Percentiles rank a stretch among this genome's conserved stretches.
phyloP scores from a whole-genome alignment of 768 basidiomycete genomes.

The Porphyrellus cyaneotinctus region DNA sequence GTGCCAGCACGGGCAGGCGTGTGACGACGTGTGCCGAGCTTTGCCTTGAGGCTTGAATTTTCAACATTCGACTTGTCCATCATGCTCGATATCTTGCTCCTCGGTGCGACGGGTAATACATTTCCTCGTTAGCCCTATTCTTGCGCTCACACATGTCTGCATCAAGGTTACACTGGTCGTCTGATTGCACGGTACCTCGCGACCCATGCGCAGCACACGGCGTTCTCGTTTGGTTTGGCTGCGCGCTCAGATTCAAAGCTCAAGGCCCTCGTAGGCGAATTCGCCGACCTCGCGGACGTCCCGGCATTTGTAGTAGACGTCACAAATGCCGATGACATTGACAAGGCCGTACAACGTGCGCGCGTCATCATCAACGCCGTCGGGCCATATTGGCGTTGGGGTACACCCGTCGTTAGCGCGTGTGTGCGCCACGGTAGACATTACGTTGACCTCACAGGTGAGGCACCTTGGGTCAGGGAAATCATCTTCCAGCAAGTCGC shows the following conservation, averaged over 20 bases:
- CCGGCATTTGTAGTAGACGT: slow-evolving; percentile 56
- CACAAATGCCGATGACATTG: slow-evolving; percentile 47
- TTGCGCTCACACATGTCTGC: slow-evolving; percentile 9
- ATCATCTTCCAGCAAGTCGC: slow-evolving; percentile 54
- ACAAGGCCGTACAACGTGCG: slow-evolving; percentile 50
- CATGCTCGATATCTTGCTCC: slow-evolving; percentile 58
- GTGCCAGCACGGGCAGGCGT: too few relatives aligned
- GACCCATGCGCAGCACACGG: slow-evolving; percentile 51
- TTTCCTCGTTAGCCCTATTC: neutral
- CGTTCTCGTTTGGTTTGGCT: slow-evolving; percentile 65
- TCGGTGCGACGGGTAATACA: slow-evolving; percentile 59
- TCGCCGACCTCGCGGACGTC: slow-evolving; percentile 40
- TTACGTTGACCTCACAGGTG: slow-evolving; percentile 84
- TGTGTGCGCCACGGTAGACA: slow-evolving; percentile 73
- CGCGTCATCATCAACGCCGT: slow-evolving; percentile 74
- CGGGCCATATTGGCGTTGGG: slow-evolving; percentile 71
- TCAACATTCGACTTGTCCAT: slow-evolving; percentile 7
- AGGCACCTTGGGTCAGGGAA: slow-evolving; percentile 59
- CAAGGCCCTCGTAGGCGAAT: slow-evolving; percentile 44
- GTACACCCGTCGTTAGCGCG: slow-evolving; percentile 73
- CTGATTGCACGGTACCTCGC: slow-evolving; percentile 66
- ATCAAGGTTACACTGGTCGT: slow-evolving; percentile 61
- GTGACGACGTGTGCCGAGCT: slow-evolving; percentile 5
- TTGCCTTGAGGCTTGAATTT: neutral
- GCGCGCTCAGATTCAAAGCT: slow-evolving; percentile 68